These are phyloP conservation scores for Eucalyptus polybractea DNA, from an alignment of 345 rosid species.

Conservation along the genomic window DNA sequence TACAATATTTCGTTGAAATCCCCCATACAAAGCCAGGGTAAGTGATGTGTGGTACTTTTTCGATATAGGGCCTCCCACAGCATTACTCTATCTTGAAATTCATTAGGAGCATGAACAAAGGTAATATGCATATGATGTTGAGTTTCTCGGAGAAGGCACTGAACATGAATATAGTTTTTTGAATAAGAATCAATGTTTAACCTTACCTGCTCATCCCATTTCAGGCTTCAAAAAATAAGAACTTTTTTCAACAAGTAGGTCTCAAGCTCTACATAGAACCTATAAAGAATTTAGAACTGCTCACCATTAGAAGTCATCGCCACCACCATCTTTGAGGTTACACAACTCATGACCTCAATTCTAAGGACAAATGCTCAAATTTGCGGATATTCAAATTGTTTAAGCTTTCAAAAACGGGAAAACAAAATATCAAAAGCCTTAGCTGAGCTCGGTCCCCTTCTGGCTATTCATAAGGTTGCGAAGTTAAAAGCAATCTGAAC, in stretches of 20 bases:
- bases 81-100: too few species aligned
- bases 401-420: not conserved
- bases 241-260: rapidly evolving
- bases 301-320: not conserved
- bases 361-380: not conserved
- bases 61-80: too few species aligned
- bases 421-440: not conserved
- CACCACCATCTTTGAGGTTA: not conserved
- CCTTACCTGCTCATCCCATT: too few species aligned
- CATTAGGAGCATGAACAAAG: too few species aligned
- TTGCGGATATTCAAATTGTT: not conserved
- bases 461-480: not conserved
- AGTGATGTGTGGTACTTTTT: too few species aligned
- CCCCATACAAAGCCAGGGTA: too few species aligned
- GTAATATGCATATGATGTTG: too few species aligned
- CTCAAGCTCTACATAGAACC: rapidly evolving
- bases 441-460: not conserved
- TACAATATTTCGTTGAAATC: too few species aligned
- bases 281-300: too few species aligned
- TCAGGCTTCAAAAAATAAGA: rapidly evolving
- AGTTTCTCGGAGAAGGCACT: too few species aligned
- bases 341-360: not conserved
- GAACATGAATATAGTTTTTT: too few species aligned
- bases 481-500: not conserved
- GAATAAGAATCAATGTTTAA: too few species aligned